Evolutionary conservation across 768 basidiomycete genomes (phyloP).

Genomic region (Gelatoporia subvermispora): DNA sequence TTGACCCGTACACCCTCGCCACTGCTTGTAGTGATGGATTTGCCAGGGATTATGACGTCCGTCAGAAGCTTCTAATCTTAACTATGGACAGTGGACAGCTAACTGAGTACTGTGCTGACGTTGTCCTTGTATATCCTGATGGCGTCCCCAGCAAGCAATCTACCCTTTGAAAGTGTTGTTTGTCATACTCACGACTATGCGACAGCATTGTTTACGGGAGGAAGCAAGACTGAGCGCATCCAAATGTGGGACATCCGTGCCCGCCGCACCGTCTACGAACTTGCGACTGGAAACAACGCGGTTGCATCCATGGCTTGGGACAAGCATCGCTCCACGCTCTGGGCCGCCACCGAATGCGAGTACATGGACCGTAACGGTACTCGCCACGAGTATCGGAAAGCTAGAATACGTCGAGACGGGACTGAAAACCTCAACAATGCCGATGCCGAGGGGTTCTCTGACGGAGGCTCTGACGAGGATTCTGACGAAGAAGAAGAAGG

Average conservation of each 20-base stretch:
- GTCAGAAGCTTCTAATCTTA: slow-evolving; percentile 32
- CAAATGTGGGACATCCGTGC: slow-evolving; percentile 41
- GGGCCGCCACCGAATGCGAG: slow-evolving; percentile 31
- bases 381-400: slow-evolving; percentile 19
- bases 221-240: slow-evolving; percentile 26
- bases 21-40: slow-evolving; percentile 34
- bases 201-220: slow-evolving; percentile 28
- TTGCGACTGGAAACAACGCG: slow-evolving; percentile 40
- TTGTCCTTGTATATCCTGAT: slow-evolving; percentile 30
- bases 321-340: slow-evolving; percentile 21
- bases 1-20: slow-evolving; percentile 33
- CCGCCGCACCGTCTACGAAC: slow-evolving; percentile 31
- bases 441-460: background rate
- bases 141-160: slow-evolving; percentile 35
- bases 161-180: background rate
- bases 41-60: slow-evolving; percentile 35
- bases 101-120: slow-evolving; percentile 17
- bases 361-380: slow-evolving; percentile 24
- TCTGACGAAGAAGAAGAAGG: slow-evolving; percentile 12
- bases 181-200: slow-evolving; percentile 7
- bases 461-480: slow-evolving; percentile 2
- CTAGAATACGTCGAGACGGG: slow-evolving; percentile 14
- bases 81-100: slow-evolving; percentile 24
- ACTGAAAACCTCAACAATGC: slow-evolving; percentile 6
- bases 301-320: slow-evolving; percentile 33